Evolutionary conservation across 2,329 filamentous ascomycete genomes (phyloP).

Genomic region (Dactylella cylindrospora): DNA sequence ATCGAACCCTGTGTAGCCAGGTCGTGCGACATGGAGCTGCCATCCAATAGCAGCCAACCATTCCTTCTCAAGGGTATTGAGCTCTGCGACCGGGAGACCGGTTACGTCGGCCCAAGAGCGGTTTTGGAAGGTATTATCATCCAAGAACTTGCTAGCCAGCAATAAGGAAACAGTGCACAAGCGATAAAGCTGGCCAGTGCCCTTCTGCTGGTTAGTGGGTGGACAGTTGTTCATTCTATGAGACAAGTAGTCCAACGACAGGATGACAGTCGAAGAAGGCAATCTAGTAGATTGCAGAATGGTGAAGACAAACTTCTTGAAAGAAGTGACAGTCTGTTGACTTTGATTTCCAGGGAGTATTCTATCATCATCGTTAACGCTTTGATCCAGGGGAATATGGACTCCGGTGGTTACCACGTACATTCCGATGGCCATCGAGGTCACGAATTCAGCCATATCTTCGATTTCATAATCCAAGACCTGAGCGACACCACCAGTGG

Average conservation of each 20-base stretch:
- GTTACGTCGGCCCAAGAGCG: conserved; percentile 95
- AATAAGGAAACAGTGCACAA: conserved; percentile 82
- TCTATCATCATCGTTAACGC: conserved; percentile 33
- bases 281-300: conserved; percentile 87
- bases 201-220: conserved; percentile 58
- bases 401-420: conserved; percentile 61
- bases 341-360: conserved; percentile 60
- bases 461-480: conserved; percentile 97
- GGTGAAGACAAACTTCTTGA: conserved; percentile 88
- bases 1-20: conserved; percentile 70
- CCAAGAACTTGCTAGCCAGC: conserved; percentile 90
- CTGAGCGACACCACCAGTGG: conserved; percentile 78
- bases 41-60: conserved; percentile 83
- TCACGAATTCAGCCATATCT: conserved; percentile 91
- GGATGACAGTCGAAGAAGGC: conserved; percentile 84
- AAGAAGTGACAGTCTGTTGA: conserved; percentile 52
- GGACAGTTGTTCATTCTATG: conserved; percentile 77
- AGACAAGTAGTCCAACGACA: conserved; percentile 86
- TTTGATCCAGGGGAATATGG: conserved; percentile 5
- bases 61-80: conserved; percentile 82
- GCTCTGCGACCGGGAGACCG: conserved; percentile 77
- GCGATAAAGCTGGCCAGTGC: conserved; percentile 75
- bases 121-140: conserved; percentile 98
- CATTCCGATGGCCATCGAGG: conserved; percentile 79
- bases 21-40: conserved; percentile 81